Conservation (phyloP, 148 eudicot species). For the Dianthus caryophyllus region DNA sequence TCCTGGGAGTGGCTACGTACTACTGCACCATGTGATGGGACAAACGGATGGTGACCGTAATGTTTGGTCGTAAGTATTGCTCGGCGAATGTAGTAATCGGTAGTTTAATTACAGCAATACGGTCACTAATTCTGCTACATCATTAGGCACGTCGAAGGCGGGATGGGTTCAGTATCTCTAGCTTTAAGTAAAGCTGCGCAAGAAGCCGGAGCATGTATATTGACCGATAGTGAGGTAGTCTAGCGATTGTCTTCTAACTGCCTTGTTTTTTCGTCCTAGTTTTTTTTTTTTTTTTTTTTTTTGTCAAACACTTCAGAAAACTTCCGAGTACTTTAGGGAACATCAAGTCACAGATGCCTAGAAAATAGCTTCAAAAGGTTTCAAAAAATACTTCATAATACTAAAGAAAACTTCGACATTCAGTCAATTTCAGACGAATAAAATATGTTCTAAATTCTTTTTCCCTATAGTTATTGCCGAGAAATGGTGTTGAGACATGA, state of each 20-base stretch:
- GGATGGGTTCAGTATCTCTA: conserved; percentile 59
- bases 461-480: no score
- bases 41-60: conserved; percentile 7
- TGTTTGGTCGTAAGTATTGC: conserved; percentile 9
- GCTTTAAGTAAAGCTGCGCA: conserved; percentile 51
- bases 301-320: no score
- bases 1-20: conserved; percentile 12
- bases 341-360: no score
- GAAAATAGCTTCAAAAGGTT: no score
- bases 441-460: no score
- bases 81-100: background rate
- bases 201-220: conserved; percentile 57
- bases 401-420: background rate
- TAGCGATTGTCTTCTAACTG: no score
- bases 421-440: no score
- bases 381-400: no score
- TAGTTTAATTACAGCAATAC: background rate
- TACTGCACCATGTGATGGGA: conserved; percentile 13
- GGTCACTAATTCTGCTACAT: conserved; percentile 3
- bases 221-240: conserved; percentile 49
- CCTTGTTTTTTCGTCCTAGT: no score
- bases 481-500: no score
- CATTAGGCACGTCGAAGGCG: conserved; percentile 42
- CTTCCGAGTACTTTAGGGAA: no score
- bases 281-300: no score